phyloP scores from a whole-genome alignment of 2,329 filamentous ascomycete genomes.

The Talaromyces sp. region DNA sequence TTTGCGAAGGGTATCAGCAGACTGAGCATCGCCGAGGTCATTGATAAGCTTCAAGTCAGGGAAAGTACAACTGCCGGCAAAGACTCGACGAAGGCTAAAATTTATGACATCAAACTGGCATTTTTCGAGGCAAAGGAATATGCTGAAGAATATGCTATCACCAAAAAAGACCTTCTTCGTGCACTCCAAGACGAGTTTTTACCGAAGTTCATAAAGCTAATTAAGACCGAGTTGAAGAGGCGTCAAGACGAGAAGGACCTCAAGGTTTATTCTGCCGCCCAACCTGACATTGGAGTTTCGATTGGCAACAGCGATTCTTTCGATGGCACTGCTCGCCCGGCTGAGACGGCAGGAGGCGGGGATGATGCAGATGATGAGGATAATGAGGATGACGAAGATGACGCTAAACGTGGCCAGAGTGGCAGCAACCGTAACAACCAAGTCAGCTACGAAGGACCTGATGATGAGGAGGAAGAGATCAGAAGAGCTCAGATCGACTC shows the following conservation, averaged over 20 bases:
- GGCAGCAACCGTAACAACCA: conserved; percentile 70
- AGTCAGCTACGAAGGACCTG: conserved; percentile 85
- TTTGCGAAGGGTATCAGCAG: conserved; percentile 92
- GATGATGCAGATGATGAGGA: conserved; percentile 61
- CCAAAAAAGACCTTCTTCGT: conserved; percentile 67
- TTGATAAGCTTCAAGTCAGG: conserved; percentile 74
- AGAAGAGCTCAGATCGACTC: conserved; percentile 60
- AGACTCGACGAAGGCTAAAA: conserved; percentile 68
- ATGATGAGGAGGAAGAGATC: conserved; percentile 81
- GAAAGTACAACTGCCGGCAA: conserved; percentile 73
- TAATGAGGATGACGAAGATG: conserved; percentile 74
- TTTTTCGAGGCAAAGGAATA: conserved; percentile 87
- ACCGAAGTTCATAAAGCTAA: conserved; percentile 63
- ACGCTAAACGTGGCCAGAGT: conserved; percentile 57
- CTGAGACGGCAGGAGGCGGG: conserved; percentile 53
- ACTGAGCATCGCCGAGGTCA: conserved; percentile 74
- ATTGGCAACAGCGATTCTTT: conserved; percentile 52
- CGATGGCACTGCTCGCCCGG: conserved; percentile 37
- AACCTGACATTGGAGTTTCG: conserved; percentile 69
- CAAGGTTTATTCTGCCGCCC: conserved; percentile 59
- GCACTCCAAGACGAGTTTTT: conserved; percentile 80
- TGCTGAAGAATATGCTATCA: conserved; percentile 77
- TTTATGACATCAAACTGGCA: conserved; percentile 74
- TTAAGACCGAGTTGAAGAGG: conserved; percentile 75
- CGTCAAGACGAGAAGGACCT: conserved; percentile 58